Conservation (phyloP, 1,284 basidiomycete genomes). For the Ceratobasidium sp. region DNA sequence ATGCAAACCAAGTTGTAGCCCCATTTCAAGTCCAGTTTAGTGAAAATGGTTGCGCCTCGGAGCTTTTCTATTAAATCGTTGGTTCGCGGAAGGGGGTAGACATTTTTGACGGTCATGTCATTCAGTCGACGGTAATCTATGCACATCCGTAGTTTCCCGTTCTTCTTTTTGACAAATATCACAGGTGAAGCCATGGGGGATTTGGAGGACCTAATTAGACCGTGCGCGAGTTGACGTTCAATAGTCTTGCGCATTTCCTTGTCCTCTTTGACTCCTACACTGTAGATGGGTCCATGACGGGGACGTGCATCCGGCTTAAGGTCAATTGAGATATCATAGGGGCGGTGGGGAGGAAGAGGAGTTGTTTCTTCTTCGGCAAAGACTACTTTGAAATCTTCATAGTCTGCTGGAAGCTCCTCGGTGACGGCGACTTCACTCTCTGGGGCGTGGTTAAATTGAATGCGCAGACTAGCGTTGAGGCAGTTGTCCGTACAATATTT, state of each 20-base stretch:
- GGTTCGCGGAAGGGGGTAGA: conserved; percentile 52
- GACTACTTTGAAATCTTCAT: too few relatives aligned
- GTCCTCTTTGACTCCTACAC: not conserved
- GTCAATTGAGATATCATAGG: too few relatives aligned
- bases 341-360: too few relatives aligned
- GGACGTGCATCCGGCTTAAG: too few relatives aligned
- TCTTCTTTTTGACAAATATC: conserved; percentile 67
- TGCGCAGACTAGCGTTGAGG: too few relatives aligned
- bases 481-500: too few relatives aligned
- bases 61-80: conserved; percentile 54
- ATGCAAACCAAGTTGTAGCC: conserved; percentile 57
- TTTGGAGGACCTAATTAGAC: conserved; percentile 56
- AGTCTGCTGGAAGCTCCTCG: too few relatives aligned
- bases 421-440: too few relatives aligned
- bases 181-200: conserved; percentile 52
- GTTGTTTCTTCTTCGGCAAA: too few relatives aligned
- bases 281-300: too few relatives aligned
- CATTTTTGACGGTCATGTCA: conserved; percentile 37
- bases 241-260: conserved; percentile 10
- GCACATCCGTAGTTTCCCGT: conserved; percentile 59
- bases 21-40: conserved; percentile 55
- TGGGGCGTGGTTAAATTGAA: too few relatives aligned
- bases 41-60: conserved; percentile 51
- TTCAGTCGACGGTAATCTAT: conserved; percentile 63
- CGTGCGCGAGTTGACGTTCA: conserved; percentile 24